Conservation (phyloP, 1,284 basidiomycete genomes). For the Neolentinus lepideus region DNA sequence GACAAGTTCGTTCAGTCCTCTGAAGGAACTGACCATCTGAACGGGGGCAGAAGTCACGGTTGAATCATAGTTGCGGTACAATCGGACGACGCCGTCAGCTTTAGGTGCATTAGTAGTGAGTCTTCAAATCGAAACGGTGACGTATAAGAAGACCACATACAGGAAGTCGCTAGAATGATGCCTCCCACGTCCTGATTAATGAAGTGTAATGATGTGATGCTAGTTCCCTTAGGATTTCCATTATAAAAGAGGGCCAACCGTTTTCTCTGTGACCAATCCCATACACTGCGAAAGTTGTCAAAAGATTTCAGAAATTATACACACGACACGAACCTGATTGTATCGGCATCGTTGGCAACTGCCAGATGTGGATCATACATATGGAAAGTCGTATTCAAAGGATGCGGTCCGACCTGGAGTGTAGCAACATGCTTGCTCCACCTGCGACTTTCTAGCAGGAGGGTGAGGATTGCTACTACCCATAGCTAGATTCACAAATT, state of each 20-base stretch:
- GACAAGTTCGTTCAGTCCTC: conserved; percentile 79
- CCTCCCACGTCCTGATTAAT: conserved; percentile 96
- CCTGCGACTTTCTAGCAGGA: conserved; percentile 34
- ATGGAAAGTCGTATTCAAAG: conserved; percentile 83
- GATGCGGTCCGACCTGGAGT: conserved; percentile 64
- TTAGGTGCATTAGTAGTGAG: background rate
- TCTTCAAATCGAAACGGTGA: background rate
- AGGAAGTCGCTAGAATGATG: conserved; percentile 83
- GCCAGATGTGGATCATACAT: conserved; percentile 89
- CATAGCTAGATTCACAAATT: background rate
- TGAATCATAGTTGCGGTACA: conserved; percentile 88
- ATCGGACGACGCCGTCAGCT: conserved; percentile 89
- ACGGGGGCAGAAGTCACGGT: conserved; percentile 49
- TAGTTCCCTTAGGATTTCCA: conserved; percentile 77
- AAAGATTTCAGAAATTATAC: conserved; percentile 5
- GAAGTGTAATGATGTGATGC: conserved; percentile 86
- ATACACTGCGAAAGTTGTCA: conserved; percentile 51
- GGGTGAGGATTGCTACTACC: background rate
- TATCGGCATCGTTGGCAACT: conserved; percentile 81
- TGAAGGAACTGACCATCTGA: conserved; percentile 91
- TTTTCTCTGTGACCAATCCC: conserved; percentile 87
- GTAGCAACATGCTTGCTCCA: conserved; percentile 84
- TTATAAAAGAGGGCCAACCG: conserved; percentile 85
- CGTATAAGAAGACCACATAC: conserved; percentile 37
- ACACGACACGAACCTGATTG: conserved; percentile 61